Percentiles rank a stretch among this genome's conserved stretches.
phyloP scores from a whole-genome alignment of 148 eudicot species.

The Agrostemma githago region DNA sequence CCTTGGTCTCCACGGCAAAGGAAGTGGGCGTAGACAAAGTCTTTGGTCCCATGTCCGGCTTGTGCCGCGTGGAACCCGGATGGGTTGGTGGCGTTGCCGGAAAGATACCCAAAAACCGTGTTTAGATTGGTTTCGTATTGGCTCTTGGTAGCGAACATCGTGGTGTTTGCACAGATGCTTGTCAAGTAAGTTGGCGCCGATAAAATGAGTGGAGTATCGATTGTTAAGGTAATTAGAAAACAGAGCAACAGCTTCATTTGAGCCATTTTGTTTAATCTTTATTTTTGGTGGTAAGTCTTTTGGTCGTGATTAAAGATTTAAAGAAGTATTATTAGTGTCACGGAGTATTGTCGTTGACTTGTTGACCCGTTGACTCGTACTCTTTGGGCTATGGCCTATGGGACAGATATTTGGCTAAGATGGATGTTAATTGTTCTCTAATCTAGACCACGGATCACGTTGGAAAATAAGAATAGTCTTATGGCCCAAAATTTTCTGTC shows the following conservation, averaged over 20 bases:
- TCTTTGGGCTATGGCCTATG: no score
- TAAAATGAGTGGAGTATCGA: background rate
- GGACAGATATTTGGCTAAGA: background rate
- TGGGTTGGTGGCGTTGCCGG: constrained; percentile 19
- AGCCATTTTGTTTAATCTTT: background rate
- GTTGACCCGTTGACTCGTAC: no score
- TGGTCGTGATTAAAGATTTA: background rate
- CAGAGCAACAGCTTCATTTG: constrained; percentile 10
- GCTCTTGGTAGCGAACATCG: constrained; percentile 24
- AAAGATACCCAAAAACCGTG: constrained; percentile 31
- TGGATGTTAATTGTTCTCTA: background rate
- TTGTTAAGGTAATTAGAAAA: constrained; percentile 7
- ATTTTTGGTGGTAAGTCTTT: no score
- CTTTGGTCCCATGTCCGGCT: background rate
- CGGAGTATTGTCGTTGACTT: no score
- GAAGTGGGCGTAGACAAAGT: constrained; percentile 22
- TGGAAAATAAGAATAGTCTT: no score
- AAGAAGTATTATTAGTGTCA: background rate
- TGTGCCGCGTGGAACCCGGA: constrained; percentile 8
- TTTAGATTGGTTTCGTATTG: constrained; percentile 37
- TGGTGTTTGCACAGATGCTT: constrained; percentile 2
- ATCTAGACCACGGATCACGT: background rate
- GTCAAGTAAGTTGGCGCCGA: constrained; percentile 3
- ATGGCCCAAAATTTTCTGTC: no score
- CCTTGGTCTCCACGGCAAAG: constrained; percentile 26